Conservation (phyloP, 1,284 basidiomycete species). For the Cronartium ribicola region DNA sequence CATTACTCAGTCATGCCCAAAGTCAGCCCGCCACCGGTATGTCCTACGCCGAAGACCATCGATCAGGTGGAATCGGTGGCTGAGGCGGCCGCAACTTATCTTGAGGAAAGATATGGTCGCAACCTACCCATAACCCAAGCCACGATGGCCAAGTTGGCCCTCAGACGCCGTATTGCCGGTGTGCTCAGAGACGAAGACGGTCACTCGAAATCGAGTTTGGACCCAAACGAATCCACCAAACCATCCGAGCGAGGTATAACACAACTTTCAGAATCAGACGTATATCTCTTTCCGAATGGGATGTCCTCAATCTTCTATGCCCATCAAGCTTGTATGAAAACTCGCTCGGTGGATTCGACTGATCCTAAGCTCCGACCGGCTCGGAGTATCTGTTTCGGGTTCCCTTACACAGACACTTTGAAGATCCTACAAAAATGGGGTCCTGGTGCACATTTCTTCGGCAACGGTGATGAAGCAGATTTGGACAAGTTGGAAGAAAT, state of each 20-base stretch:
- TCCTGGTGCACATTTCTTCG: slow-evolving; percentile 85
- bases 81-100: slow-evolving; percentile 57
- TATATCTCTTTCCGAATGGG: slow-evolving; percentile 19
- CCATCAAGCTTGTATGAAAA: slow-evolving; percentile 21
- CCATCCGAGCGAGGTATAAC: slow-evolving; percentile 56
- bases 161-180: slow-evolving; percentile 83
- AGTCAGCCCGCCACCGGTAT: slow-evolving; percentile 9
- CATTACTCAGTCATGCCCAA: slow-evolving; percentile 23
- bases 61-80: slow-evolving; percentile 50
- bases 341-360: background rate
- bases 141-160: slow-evolving; percentile 72
- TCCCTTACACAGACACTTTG: slow-evolving; percentile 95
- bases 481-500: slow-evolving; percentile 68
- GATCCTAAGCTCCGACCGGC: slow-evolving; percentile 33
- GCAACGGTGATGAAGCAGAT: slow-evolving; percentile 71
- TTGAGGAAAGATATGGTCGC: slow-evolving; percentile 93
- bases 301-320: slow-evolving; percentile 24
- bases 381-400: slow-evolving; percentile 58
- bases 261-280: slow-evolving; percentile 59
- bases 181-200: slow-evolving; percentile 57
- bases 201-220: slow-evolving; percentile 59
- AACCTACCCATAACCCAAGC: slow-evolving; percentile 76
- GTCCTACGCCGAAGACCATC: background rate
- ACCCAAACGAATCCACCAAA: slow-evolving; percentile 51
- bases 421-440: slow-evolving; percentile 97